Conservation (phyloP, 495 filamentous ascomycete genomes). For the Podospora tetraspora region DNA sequence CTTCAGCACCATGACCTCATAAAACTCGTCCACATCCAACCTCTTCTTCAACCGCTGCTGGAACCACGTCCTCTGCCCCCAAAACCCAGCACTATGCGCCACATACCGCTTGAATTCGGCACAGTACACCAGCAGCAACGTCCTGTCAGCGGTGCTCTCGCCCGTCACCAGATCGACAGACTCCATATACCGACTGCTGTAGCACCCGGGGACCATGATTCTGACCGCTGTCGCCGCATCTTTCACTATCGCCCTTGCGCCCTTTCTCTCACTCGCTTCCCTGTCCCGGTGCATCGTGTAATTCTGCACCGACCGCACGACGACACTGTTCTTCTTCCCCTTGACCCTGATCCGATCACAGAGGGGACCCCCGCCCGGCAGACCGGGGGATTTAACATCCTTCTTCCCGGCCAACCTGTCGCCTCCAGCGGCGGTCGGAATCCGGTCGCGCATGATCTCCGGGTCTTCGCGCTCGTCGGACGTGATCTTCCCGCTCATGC, state of each 20-base stretch:
- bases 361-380: neutral
- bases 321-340: conserved; percentile 24
- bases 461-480: conserved; percentile 29
- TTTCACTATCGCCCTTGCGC: too few species aligned
- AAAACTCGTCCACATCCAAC: conserved; percentile 30
- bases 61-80: conserved; percentile 27
- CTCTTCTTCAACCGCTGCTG: conserved; percentile 24
- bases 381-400: neutral
- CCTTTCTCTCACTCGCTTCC: too few species aligned
- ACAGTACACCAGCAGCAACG: conserved; percentile 33
- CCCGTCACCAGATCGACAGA: conserved; percentile 20
- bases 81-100: conserved; percentile 33
- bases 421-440: conserved; percentile 12
- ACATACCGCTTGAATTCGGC: conserved; percentile 30
- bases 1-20: conserved; percentile 34
- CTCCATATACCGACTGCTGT: conserved; percentile 28
- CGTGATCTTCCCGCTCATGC: conserved; percentile 19
- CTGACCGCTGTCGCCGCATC: too few species aligned
- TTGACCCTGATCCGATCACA: conserved; percentile 14
- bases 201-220: conserved; percentile 26
- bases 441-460: conserved; percentile 32
- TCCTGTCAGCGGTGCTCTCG: conserved; percentile 21
- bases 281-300: conserved; percentile 25
- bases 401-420: conserved; percentile 1
- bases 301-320: conserved; percentile 34